Percentiles rank a stretch among this genome's conserved stretches.
Evolutionary conservation across 2,329 filamentous ascomycete genomes (phyloP).

Genomic region (Nectriaceae sp.): DNA sequence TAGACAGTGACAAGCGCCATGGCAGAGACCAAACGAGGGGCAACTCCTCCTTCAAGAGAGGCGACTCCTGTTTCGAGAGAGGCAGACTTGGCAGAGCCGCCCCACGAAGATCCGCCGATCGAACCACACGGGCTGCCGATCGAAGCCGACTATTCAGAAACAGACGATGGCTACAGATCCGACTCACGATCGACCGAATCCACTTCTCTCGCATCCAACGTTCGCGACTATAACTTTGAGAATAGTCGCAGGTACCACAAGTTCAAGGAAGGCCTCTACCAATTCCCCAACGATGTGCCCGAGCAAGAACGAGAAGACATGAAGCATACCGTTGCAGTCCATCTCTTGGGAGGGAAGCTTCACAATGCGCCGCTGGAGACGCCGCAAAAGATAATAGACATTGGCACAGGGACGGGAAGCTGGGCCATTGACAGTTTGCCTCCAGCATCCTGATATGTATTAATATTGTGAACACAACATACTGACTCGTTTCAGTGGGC

Average conservation of each 20-base stretch:
- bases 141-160: conserved; percentile 5
- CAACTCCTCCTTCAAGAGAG: background rate
- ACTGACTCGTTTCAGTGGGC: conserved; percentile 27
- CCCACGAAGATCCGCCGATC: conserved; percentile 14
- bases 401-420: conserved; percentile 37
- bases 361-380: conserved; percentile 44
- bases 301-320: conserved; percentile 48
- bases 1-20: no score
- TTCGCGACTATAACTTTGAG: conserved; percentile 44
- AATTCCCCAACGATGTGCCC: conserved; percentile 44
- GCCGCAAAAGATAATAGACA: conserved; percentile 40
- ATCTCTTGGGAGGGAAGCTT: conserved; percentile 38
- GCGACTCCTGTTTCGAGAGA: no score
- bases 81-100: conserved; percentile 4
- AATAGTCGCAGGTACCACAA: conserved; percentile 45
- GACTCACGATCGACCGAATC: conserved; percentile 12
- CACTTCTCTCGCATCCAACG: conserved; percentile 28
- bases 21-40: background rate
- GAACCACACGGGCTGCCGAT: conserved; percentile 5
- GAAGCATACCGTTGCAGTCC: conserved; percentile 41
- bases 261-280: conserved; percentile 41
- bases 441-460: background rate
- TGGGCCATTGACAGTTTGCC: conserved; percentile 49
- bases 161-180: conserved; percentile 20
- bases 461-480: background rate